Percentiles rank a stretch among this genome's conserved stretches.
Evolutionary conservation across 1,284 basidiomycete species (phyloP).

Genomic region (Ustilago curta): DNA sequence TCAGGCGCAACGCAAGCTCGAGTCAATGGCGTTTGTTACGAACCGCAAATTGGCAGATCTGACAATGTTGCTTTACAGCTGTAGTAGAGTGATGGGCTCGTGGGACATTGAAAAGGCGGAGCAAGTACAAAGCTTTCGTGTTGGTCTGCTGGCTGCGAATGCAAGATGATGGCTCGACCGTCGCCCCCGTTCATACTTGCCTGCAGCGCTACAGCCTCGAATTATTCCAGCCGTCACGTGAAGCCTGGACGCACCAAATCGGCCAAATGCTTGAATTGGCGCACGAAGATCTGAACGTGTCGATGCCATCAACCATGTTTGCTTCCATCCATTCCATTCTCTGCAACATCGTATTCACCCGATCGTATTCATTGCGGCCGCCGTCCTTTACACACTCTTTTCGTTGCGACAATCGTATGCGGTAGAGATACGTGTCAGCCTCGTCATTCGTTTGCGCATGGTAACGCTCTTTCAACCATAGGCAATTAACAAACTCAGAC

Average conservation of each 20-base stretch:
- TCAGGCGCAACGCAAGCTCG: neutral
- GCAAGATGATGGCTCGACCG: constrained; percentile 30
- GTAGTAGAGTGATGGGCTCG: no score
- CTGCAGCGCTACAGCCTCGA: constrained; percentile 17
- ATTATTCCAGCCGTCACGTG: constrained; percentile 31
- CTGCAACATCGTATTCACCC: neutral
- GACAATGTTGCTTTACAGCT: no score
- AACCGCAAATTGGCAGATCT: neutral
- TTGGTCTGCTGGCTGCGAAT: constrained; percentile 15
- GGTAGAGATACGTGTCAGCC: neutral
- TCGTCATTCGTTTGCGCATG: constrained; percentile 13
- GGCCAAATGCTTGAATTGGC: constrained; percentile 14
- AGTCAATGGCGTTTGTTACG: neutral
- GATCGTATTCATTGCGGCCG: neutral
- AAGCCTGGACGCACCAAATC: constrained; percentile 20
- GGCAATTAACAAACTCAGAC: neutral
- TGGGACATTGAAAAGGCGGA: neutral
- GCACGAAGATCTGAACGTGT: constrained; percentile 21
- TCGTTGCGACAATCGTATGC: neutral
- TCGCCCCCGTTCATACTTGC: neutral
- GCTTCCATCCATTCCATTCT: constrained; percentile 12
- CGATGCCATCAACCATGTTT: constrained; percentile 14
- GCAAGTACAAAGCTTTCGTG: neutral
- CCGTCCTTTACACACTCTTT: constrained; percentile 12
- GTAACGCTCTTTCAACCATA: constrained; percentile 1